A percentile compares a stretch with the other conserved stretches of the same genome.
Evolutionary conservation across 257 asterid species (phyloP).

Genomic region (Cinchona pubescens): DNA sequence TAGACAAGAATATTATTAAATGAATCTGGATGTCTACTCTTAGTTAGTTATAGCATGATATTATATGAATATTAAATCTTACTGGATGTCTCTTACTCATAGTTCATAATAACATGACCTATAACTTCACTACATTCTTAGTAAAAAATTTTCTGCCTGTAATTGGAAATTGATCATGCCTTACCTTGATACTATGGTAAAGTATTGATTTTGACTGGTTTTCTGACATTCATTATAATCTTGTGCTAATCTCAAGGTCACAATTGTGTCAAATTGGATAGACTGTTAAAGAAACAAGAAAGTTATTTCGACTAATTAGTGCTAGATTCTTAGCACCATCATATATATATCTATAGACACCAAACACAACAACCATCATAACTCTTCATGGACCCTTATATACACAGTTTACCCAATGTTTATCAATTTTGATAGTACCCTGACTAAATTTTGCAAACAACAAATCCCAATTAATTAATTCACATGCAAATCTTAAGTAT

Average conservation of each 20-base stretch:
- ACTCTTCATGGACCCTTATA: constrained; percentile 6
- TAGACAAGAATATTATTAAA: no score
- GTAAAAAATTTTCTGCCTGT: not conserved
- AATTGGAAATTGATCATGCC: not conserved
- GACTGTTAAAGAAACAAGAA: not conserved
- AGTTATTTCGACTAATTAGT: not conserved
- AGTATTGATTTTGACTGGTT: not conserved
- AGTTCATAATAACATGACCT: not conserved
- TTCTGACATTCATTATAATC: not conserved
- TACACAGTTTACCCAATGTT: no score
- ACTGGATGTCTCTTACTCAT: no score
- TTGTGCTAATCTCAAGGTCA: not conserved
- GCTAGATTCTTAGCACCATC: not conserved
- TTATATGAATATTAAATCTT: no score
- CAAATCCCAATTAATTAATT: no score
- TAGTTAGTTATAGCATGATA: no score
- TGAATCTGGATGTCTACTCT: no score
- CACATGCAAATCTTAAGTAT: no score
- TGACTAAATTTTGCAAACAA: no score
- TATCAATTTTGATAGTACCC: no score
- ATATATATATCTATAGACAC: not conserved
- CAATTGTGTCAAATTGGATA: not conserved
- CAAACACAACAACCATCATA: not conserved
- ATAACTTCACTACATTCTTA: not conserved
- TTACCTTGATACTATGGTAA: not conserved